These are phyloP conservation scores for Canna indica DNA, from an alignment of 176 grass and related monocot species.

Conservation along the genomic window DNA sequence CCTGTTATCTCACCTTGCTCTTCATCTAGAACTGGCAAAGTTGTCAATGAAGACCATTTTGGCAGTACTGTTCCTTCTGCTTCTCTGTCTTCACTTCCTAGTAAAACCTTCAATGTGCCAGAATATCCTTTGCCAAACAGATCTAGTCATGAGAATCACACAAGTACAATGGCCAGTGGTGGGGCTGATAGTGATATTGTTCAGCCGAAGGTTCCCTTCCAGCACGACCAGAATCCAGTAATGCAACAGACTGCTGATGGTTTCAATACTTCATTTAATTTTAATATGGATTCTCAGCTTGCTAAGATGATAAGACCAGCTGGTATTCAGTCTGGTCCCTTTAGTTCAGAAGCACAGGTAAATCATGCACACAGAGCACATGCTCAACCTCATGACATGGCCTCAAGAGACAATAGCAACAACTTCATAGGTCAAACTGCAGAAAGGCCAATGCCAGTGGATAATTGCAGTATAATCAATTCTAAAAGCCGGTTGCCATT, in stretches of 20 bases:
- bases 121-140: background rate
- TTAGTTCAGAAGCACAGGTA: background rate
- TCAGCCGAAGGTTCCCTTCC: slow-evolving; percentile 1
- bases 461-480: background rate
- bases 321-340: background rate
- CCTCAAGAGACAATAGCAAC: slow-evolving; percentile 3
- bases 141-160: slow-evolving; percentile 10
- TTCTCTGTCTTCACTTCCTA: background rate
- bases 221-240: slow-evolving; percentile 15
- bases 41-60: slow-evolving; percentile 2
- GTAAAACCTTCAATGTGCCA: slow-evolving; percentile 1
- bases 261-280: slow-evolving; percentile 1
- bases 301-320: slow-evolving; percentile 14
- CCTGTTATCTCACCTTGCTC: background rate
- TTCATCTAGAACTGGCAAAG: slow-evolving; percentile 13
- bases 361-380: slow-evolving; percentile 10
- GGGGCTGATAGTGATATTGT: background rate
- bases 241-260: slow-evolving; percentile 7
- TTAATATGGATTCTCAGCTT: slow-evolving; percentile 8
- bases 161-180: background rate
- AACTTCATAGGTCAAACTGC: slow-evolving; percentile 8
- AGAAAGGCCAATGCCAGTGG: background rate
- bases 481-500: background rate
- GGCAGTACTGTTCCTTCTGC: slow-evolving; percentile 1
- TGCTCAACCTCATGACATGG: slow-evolving; percentile 20